Conservation (phyloP, 2,329 filamentous ascomycete species). For the Trichoderma atroviride region DNA sequence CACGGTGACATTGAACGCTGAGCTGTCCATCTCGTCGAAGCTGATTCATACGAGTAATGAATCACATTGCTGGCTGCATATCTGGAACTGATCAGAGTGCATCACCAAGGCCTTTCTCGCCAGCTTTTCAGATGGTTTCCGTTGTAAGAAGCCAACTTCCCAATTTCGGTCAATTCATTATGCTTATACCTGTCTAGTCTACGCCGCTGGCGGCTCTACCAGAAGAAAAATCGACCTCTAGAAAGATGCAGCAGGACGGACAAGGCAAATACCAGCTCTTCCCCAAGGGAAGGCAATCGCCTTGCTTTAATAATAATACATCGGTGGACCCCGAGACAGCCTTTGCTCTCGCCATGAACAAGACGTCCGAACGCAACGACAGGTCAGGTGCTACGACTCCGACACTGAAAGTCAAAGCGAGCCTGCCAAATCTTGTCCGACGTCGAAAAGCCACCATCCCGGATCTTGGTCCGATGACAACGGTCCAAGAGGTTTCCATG, state of each 20-base stretch:
- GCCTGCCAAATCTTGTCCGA: conserved; percentile 59
- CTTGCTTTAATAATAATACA: conserved; percentile 46
- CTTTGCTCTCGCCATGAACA: conserved; percentile 45
- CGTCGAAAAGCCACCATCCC: conserved; percentile 66
- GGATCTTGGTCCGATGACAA: conserved; percentile 69
- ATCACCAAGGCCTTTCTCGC: conserved; percentile 55
- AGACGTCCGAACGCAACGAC: conserved; percentile 47
- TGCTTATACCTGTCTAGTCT: conserved; percentile 28
- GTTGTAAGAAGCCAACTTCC: conserved; percentile 39
- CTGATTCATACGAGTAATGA: conserved; percentile 47
- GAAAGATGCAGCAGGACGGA: conserved; percentile 60
- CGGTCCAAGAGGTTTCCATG: conserved; percentile 68
- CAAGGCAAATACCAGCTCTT: conserved; percentile 64
- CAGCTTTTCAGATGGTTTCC: conserved; percentile 49
- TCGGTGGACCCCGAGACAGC: conserved; percentile 55
- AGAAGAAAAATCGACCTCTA: conserved; percentile 54
- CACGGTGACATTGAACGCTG: background rate
- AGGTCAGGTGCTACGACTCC: conserved; percentile 41
- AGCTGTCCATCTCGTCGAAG: background rate
- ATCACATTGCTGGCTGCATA: conserved; percentile 65
- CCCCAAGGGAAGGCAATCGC: conserved; percentile 54
- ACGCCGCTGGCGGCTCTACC: conserved; percentile 35
- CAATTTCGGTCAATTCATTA: too few species aligned
- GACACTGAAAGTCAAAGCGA: conserved; percentile 56
- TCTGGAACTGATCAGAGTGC: conserved; percentile 52